A percentile compares a stretch with the other conserved stretches of the same genome.
These are phyloP conservation scores for Fusarium sp. DNA, from an alignment of 2,329 filamentous ascomycete species.

Conservation along the genomic window DNA sequence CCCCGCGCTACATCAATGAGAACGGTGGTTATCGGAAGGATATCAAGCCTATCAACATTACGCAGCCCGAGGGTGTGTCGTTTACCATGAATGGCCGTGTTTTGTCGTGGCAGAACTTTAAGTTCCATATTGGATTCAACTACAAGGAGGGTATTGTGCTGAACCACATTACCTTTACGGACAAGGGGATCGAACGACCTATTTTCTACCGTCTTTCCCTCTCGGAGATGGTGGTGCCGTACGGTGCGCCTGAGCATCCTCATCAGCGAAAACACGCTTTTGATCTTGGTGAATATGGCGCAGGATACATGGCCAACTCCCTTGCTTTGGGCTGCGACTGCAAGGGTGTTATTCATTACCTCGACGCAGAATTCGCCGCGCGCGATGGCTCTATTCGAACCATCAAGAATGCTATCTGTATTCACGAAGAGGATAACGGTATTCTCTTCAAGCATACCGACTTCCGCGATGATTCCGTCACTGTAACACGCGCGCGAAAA, in stretches of 20 bases:
- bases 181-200: conserved; percentile 79
- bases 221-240: conserved; percentile 94
- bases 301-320: conserved; percentile 85
- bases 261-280: conserved; percentile 86
- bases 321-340: conserved; percentile 83
- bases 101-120: conserved; percentile 94
- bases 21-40: conserved; percentile 80
- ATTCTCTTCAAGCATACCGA: conserved; percentile 96
- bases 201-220: conserved; percentile 91
- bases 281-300: conserved; percentile 83
- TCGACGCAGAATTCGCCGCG: conserved; percentile 87
- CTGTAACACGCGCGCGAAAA: conserved; percentile 87
- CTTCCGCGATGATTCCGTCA: conserved; percentile 88
- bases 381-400: conserved; percentile 77
- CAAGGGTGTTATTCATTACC: conserved; percentile 90
- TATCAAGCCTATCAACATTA: conserved; percentile 87
- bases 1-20: conserved; percentile 75
- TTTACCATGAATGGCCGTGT: conserved; percentile 78
- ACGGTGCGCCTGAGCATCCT: conserved; percentile 81
- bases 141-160: conserved; percentile 91
- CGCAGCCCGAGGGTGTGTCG: conserved; percentile 87
- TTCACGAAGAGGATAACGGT: conserved; percentile 92
- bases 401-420: conserved; percentile 94
- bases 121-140: conserved; percentile 92
- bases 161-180: conserved; percentile 89